phyloP scores from a whole-genome alignment of 2,329 filamentous ascomycete genomes.

The Diaporthe humulicola region DNA sequence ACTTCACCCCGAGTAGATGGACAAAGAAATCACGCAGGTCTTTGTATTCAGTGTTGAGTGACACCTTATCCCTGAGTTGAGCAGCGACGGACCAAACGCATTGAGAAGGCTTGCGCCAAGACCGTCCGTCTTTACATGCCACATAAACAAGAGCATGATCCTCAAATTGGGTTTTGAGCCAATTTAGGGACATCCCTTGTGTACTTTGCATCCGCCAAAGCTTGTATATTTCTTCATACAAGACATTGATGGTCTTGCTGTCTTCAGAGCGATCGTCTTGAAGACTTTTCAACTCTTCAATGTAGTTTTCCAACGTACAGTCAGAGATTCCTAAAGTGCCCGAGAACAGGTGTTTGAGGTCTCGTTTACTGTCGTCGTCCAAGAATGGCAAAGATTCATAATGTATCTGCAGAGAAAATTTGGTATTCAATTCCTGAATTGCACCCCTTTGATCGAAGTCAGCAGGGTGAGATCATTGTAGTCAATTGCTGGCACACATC shows the following conservation, averaged over 20 bases:
- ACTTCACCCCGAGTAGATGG: conserved; percentile 46
- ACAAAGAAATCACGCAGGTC: conserved; percentile 40
- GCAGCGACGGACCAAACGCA: conserved; percentile 40
- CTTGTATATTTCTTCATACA: conserved; percentile 34
- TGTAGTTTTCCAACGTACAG: conserved; percentile 20
- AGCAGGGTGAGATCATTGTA: not conserved
- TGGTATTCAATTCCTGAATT: conserved; percentile 27
- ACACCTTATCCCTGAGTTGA: conserved; percentile 30
- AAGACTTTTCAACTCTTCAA: conserved; percentile 33
- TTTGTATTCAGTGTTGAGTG: conserved; percentile 38
- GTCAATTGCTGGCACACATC: rapidly evolving
- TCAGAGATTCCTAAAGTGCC: conserved; percentile 29
- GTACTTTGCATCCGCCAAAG: not conserved
- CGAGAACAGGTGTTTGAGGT: conserved; percentile 34
- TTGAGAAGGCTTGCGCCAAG: conserved; percentile 27
- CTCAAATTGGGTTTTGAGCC: conserved; percentile 28
- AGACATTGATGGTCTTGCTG: not conserved
- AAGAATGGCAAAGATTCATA: conserved; percentile 13
- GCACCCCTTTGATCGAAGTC: conserved; percentile 8
- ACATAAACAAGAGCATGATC: conserved; percentile 35
- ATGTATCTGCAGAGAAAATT: not conserved
- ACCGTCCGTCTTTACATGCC: not conserved
- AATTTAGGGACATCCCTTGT: not conserved
- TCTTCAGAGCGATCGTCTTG: not conserved
- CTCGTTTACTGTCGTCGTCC: not conserved